These are phyloP conservation scores for Cyberlindnera euphorbiae DNA, from an alignment of 805 yeast genomes.

Conservation along the genomic window DNA sequence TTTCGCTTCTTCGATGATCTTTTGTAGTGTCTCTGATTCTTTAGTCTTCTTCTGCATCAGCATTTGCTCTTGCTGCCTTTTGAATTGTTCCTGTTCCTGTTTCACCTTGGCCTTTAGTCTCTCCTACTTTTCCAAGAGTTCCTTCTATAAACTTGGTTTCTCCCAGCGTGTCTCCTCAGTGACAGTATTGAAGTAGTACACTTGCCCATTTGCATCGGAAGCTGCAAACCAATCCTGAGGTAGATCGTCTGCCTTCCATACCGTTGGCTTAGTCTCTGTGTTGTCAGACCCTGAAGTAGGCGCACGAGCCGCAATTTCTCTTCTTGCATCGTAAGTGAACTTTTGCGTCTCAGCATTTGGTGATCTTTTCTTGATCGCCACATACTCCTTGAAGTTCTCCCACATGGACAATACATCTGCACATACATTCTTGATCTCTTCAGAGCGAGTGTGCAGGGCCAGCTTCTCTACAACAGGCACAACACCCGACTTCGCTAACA, in stretches of 20 bases:
- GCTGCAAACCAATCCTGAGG: conserved; percentile 61
- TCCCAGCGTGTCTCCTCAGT: conserved; percentile 55
- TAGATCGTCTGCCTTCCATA: conserved; percentile 10
- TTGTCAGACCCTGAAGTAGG: background rate
- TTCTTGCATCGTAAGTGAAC: conserved; percentile 15
- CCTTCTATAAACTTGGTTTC: conserved; percentile 35
- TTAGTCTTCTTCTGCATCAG: conserved; percentile 16
- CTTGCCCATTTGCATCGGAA: conserved; percentile 37
- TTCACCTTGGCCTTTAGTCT: conserved; percentile 29
- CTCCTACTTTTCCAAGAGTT: conserved; percentile 18
- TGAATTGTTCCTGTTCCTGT: conserved; percentile 25
- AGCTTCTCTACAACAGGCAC: conserved; percentile 55
- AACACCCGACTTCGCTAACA: conserved; percentile 68
- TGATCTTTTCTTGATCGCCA: conserved; percentile 60
- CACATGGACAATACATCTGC: conserved; percentile 54
- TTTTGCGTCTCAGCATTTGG: conserved; percentile 1
- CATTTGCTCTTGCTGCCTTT: conserved; percentile 23
- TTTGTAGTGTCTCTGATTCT: conserved; percentile 25
- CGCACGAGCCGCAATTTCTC: conserved; percentile 8
- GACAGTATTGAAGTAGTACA: conserved; percentile 44
- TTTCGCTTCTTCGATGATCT: conserved; percentile 37
- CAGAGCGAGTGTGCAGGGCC: conserved; percentile 20
- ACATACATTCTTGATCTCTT: conserved; percentile 34
- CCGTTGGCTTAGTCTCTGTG: conserved; percentile 3
- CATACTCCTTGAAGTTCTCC: conserved; percentile 75